Base-by-base conservation (phyloP, 768 basidiomycete genomes). In the Trametes elegans region DNA sequence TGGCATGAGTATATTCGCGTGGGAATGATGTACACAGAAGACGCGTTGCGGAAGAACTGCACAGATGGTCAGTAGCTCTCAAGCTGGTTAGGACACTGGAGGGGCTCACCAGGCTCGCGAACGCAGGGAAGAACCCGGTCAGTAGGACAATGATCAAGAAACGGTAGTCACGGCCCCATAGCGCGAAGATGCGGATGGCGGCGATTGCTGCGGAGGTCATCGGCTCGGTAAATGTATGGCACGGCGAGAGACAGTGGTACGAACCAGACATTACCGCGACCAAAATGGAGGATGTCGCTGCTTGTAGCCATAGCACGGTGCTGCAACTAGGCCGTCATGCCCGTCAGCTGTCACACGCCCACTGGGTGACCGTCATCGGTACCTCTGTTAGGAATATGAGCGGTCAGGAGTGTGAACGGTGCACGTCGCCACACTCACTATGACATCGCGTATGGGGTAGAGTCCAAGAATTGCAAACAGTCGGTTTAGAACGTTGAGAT, bases 141-240 rank as follows among this genome's bases (percentile, higher is more conserved):
- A 49, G 26, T 18, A 61, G 34, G 1, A 55, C 39, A 18, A 60
- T 2, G 0, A 36, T 6, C 23, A 53, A 46, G 9, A 58, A 36
- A 2, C 21, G 28, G 11, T n/a, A 16, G 31, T 49, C 36, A 4
- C 49, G 27, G 19, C 39, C 27, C 50, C 53, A 60, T 1, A 63
- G 35, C 3, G 62, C 62, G 28, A 46, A 63, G 3, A 63, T 47
- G 3, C 62, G 58, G 9, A 63, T 36, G 4, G 62, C 62, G 7
- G 49, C 52, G 19, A 60, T 55, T 3, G 56, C 62, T 63, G 28
- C 7, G 7, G n/a, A n/a, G n/a, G n/a, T n/a, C n/a, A n/a, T n/a
- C n/a, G n/a, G n/a, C n/a, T n/a, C 3, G 32, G 13, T 11, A 2
- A 24, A 2, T 1, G 31, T 18, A 6, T 7, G 35, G 6, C 2